A percentile compares a stretch with the other conserved stretches of the same genome.
These are phyloP conservation scores for Carallia brachiata DNA, from an alignment of 345 rosid species.

Conservation along the genomic window DNA sequence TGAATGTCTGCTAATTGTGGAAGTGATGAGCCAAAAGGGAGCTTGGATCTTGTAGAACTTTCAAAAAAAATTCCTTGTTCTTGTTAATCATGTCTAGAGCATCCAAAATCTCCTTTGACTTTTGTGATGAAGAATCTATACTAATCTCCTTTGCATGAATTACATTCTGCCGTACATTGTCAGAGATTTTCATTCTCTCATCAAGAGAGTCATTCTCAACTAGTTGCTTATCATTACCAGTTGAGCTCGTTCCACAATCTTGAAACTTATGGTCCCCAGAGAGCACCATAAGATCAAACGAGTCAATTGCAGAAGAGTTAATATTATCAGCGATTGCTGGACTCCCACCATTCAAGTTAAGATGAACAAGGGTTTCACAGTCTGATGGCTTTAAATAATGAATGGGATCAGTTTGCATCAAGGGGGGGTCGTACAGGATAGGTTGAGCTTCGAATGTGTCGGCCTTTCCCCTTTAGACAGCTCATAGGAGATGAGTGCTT, in stretches of 20 bases:
- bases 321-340: constrained; percentile 13
- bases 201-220: constrained; percentile 18
- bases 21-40: constrained; percentile 51
- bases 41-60: constrained; percentile 49
- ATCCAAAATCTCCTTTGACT: constrained; percentile 45
- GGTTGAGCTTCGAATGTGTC: constrained; percentile 48
- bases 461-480: constrained; percentile 46
- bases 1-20: constrained; percentile 36
- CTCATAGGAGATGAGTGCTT: constrained; percentile 59
- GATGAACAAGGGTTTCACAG: constrained; percentile 16
- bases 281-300: constrained; percentile 28
- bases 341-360: constrained; percentile 16
- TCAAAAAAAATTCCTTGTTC: constrained; percentile 51
- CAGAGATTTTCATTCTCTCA: constrained; percentile 14
- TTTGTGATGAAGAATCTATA: constrained; percentile 26
- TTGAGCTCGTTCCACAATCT: constrained; percentile 7
- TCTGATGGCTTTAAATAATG: constrained; percentile 25
- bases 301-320: constrained; percentile 24
- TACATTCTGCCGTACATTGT: constrained; percentile 24
- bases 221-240: constrained; percentile 18
- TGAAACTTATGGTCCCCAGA: constrained; percentile 26
- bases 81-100: constrained; percentile 48
- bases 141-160: constrained; percentile 19
- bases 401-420: constrained; percentile 25
- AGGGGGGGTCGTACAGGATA: constrained; percentile 36